Conservation (phyloP, 1,284 basidiomycete species). For the Rhodotorula sp. region DNA sequence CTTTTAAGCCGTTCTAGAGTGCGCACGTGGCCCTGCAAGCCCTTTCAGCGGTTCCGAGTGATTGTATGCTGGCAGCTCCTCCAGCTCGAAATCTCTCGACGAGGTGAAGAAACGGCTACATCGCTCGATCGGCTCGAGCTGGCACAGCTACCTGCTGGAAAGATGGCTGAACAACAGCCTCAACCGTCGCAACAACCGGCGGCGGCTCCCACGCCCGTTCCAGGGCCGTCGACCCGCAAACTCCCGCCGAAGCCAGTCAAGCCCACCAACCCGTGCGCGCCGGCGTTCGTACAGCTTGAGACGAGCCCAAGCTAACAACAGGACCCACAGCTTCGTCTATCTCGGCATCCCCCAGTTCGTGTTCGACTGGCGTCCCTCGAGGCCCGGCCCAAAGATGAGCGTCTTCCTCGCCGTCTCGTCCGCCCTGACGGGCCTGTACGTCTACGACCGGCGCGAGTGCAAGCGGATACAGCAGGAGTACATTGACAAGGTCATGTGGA, state of each 20-base stretch:
- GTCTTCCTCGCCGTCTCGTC: conserved; percentile 31
- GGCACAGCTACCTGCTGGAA: not conserved
- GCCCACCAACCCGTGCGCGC: conserved; percentile 20
- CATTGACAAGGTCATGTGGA: conserved; percentile 71
- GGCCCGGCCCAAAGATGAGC: conserved; percentile 39
- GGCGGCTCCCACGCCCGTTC: not conserved
- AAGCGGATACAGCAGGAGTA: conserved; percentile 68
- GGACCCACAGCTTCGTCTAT: conserved; percentile 34
- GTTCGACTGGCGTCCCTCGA: conserved; percentile 37
- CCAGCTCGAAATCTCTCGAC: too few species aligned
- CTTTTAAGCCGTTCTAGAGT: too few species aligned
- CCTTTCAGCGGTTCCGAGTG: too few species aligned
- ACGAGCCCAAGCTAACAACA: too few species aligned
- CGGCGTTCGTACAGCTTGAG: accelerated
- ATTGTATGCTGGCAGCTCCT: too few species aligned
- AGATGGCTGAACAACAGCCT: conserved; percentile 8
- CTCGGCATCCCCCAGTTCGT: conserved; percentile 40
- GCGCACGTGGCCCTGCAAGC: too few species aligned
- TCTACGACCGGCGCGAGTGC: conserved; percentile 41
- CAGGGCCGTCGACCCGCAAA: conserved; percentile 10
- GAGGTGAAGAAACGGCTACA: too few species aligned
- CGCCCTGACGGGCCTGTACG: conserved; percentile 22
- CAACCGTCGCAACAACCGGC: not conserved
- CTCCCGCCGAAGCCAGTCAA: conserved; percentile 13
- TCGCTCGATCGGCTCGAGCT: too few species aligned